phyloP scores from a whole-genome alignment of 1,139 yeast species.

The Blastobotrys capitulatus region DNA sequence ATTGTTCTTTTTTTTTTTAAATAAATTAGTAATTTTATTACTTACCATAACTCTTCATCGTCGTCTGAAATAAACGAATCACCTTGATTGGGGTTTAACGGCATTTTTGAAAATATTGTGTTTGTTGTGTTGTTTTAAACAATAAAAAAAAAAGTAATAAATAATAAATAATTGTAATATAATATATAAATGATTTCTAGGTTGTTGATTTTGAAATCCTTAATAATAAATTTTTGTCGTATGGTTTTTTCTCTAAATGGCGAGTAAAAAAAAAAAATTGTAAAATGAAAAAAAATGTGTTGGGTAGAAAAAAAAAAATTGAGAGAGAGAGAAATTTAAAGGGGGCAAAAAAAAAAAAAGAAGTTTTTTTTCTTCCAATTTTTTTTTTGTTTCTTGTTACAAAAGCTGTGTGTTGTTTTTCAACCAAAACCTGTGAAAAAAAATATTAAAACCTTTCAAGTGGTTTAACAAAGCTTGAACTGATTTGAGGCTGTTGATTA shows the following conservation, averaged over 20 bases:
- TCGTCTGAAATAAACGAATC: constrained; percentile 67
- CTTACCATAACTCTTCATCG: constrained; percentile 70
- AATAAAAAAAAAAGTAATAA: not conserved
- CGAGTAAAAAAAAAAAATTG: not conserved
- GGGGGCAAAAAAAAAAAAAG: not conserved
- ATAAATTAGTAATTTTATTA: constrained; percentile 58
- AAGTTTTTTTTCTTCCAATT: not conserved
- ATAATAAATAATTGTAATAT: not conserved
- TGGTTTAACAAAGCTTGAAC: no score
- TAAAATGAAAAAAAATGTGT: not conserved
- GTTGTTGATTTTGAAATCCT: no score
- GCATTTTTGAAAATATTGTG: not conserved
- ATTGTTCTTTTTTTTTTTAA: not conserved
- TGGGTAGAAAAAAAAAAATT: not conserved
- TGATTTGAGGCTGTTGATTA: no score
- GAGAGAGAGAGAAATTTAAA: not conserved
- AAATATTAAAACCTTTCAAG: no score
- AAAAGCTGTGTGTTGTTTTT: no score
- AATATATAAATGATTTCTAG: no score
- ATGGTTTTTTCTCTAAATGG: not conserved
- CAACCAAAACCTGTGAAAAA: no score
- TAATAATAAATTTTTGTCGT: not conserved
- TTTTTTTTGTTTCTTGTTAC: not conserved
- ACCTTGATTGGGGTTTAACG: constrained; percentile 22
- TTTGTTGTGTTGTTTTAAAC: not conserved